Base-by-base conservation (phyloP, 192 early-diverging fungal species). In the Ambispora gerdemannii region DNA sequence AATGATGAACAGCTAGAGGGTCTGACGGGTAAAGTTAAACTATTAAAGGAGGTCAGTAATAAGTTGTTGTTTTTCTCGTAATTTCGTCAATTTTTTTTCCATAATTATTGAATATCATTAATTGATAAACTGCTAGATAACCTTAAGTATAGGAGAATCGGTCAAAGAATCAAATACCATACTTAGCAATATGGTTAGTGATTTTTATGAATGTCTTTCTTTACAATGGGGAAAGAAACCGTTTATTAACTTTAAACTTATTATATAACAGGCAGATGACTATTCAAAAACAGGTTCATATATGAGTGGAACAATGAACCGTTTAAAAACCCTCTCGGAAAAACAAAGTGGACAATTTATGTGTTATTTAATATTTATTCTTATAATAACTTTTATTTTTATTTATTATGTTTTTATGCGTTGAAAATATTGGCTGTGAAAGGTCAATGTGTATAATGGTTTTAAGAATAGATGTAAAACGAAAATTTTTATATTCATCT, bases 1-100 rank as follows among this genome's bases (percentile, higher is more conserved):
- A 68, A 68, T 35, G 67, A 68, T 36, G 67, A 68, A 24, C 52
- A 68, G 38, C 22, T 68, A 10, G 67, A 68, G 10, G 67, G 67
- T 1, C 55, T 68, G 22, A 68, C 67, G 3, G 53, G 67, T 1
- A 68, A 68, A 68, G 67, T 68, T 27, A 52, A 22, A 51, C n/a
- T 68, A 35, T 68, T 68, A 35, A 68, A 68, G 50, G 67, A 68
- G 51, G 67, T 68, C 2, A 17, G 33, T 25, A 27, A 2, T 58
- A 1, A 24, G 35, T 13, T 3, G 17, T 31, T 19, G 22, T 30
- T 52, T 52, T 31, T n/a, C n/a, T n/a, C n/a, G n/a, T n/a, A n/a
- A n/a, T n/a, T n/a, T n/a, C n/a, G n/a, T n/a, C n/a, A n/a, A n/a
- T n/a, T n/a, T 51, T 58, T 20, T 20, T 27, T 30, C 24, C 1